These are phyloP conservation scores for Panaeolus papilionaceus DNA, from an alignment of 768 basidiomycete species.

Conservation along the genomic window DNA sequence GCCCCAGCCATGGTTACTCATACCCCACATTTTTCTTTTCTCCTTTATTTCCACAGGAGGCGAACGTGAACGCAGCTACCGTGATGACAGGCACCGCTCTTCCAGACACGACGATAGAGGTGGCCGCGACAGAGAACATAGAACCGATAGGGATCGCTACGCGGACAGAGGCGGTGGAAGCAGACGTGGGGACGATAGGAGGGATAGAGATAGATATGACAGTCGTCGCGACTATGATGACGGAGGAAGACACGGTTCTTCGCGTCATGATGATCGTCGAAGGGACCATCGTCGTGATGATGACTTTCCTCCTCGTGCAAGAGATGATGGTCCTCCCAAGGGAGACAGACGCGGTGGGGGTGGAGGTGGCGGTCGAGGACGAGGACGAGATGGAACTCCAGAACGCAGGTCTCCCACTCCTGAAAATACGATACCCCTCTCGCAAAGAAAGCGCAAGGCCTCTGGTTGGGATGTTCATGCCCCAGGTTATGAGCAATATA, in stretches of 20 bases:
- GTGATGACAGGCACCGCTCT: conserved; percentile 72
- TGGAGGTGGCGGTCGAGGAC: conserved; percentile 48
- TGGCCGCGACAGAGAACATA: conserved; percentile 52
- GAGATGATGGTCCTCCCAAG: conserved; percentile 21
- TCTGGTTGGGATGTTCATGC: conserved; percentile 98
- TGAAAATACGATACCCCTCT: conserved; percentile 78
- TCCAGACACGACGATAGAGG: conserved; percentile 67
- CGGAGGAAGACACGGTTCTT: conserved; percentile 22
- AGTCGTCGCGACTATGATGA: conserved; percentile 27
- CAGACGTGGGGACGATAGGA: conserved; percentile 38
- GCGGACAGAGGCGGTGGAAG: conserved; percentile 31
- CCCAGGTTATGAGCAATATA: conserved; percentile 93
- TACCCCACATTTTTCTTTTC: conserved; percentile 50
- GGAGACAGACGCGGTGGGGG: conserved; percentile 36
- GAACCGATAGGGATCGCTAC: conserved; percentile 51
- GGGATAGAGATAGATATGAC: conserved; percentile 37
- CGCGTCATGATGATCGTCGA: conserved; percentile 22
- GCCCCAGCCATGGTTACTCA: conserved; percentile 49
- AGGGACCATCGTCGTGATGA: conserved; percentile 18
- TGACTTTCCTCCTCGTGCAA: conserved; percentile 16
- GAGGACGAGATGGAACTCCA: conserved; percentile 65
- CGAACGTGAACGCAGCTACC: conserved; percentile 55
- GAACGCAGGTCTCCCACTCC: conserved; percentile 92
- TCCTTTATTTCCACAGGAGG: conserved; percentile 54
- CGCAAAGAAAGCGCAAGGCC: conserved; percentile 86